Evolutionary conservation across 1,284 basidiomycete species (phyloP).

Genomic region (Macrocybe sp.): DNA sequence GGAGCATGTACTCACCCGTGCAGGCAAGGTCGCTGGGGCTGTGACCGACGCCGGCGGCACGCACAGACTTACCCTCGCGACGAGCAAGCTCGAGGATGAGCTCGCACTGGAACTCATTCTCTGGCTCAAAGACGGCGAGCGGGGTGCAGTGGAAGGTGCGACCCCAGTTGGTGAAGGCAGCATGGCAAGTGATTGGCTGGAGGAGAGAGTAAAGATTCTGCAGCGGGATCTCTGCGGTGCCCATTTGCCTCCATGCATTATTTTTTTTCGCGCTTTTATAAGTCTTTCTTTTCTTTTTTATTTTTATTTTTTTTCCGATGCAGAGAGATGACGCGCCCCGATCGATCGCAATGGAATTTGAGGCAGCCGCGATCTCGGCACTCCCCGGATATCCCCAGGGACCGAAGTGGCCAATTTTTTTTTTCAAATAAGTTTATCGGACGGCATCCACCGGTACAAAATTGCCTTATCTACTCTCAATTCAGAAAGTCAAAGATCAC

Average conservation of each 20-base stretch:
- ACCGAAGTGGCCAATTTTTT: no score
- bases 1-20: slow-evolving; percentile 79
- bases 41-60: slow-evolving; percentile 89
- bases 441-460: no score
- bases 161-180: slow-evolving; percentile 70
- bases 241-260: slow-evolving; percentile 18
- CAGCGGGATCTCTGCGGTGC: slow-evolving; percentile 33
- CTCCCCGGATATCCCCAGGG: slow-evolving; percentile 17
- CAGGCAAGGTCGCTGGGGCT: slow-evolving; percentile 91
- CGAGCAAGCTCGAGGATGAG: slow-evolving; percentile 83
- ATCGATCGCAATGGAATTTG: slow-evolving; percentile 16
- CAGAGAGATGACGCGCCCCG: slow-evolving; percentile 16
- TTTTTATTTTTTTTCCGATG: slow-evolving; percentile 4
- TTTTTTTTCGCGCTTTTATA: slow-evolving; percentile 25
- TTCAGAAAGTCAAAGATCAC: slow-evolving; percentile 55
- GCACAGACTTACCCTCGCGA: slow-evolving; percentile 65
- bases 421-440: no score
- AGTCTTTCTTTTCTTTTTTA: slow-evolving; percentile 6
- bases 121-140: slow-evolving; percentile 73
- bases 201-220: slow-evolving; percentile 44
- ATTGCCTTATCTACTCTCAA: slow-evolving; percentile 17
- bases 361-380: slow-evolving; percentile 17
- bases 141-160: slow-evolving; percentile 62
- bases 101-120: slow-evolving; percentile 66
- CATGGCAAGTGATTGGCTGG: slow-evolving; percentile 42